Evolutionary conservation across 768 basidiomycete species (phyloP), one percentile per base, ranked within the genome.

Genomic region (Rossbeevera mucosa): DNA sequence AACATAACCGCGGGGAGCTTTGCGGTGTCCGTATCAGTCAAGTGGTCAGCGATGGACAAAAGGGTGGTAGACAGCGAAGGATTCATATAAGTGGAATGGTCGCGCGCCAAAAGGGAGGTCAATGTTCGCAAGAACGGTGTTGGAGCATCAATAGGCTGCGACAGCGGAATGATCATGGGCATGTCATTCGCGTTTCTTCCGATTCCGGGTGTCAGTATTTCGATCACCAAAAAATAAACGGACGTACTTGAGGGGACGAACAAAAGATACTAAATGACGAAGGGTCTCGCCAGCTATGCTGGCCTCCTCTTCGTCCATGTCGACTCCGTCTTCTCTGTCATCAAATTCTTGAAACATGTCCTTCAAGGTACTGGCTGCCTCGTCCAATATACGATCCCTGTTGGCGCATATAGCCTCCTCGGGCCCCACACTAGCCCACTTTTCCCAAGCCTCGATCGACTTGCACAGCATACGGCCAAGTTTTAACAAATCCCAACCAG

Each of bases 271-370:
- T 11, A 90, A 73, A 51, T 81, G 76, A 40, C 71, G 74, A 43
- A 91, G 63, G 2, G 81, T 81, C 58, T 81, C 76, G 0, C 86
- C 86, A 8, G 88, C 74, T 25, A 83, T 79, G 38, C 64, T 71
- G 12, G 83, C 80, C 60, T 88, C 88, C 57, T 88, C 85, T 52
- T 86, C 82, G 48, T 86, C 85, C 59, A 86, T 64, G 48, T 65
- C 64, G 11, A 65, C 59, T 2, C 65, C 77, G 31, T 89, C 86
- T 11, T 83, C 83, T 50, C 80, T 73, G 20, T 80, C 77, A 55
- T 89, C 86, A 44, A 85, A 74, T 56, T 88, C 86, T 58, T 86
- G 83, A 13, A 88, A 76, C 5, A 88, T 76, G 56, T 91, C 89
- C 63, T 82, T 85, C 54, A 87, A 59, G 6, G 86, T 77, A 0